These are phyloP conservation scores for Abrus pulchellus DNA, from an alignment of 306 rosid species.

Conservation along the genomic window DNA sequence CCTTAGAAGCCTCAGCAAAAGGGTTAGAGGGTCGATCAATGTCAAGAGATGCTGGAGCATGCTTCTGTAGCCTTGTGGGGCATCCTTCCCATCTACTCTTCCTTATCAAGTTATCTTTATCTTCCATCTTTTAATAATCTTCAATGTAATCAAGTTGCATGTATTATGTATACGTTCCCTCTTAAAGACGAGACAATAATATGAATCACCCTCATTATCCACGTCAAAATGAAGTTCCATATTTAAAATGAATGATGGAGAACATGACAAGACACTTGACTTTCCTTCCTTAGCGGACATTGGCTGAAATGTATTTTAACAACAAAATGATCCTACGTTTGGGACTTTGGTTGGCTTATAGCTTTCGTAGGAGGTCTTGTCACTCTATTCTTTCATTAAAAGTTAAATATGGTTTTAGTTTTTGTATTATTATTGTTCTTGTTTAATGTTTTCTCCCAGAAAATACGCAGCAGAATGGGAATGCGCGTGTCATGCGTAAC, in stretches of 20 bases:
- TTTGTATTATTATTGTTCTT: neutral
- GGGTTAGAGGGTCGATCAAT: conserved; percentile 51
- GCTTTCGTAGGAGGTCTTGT: conserved; percentile 46
- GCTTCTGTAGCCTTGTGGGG: conserved; percentile 73
- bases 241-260: conserved; percentile 19
- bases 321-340: conserved; percentile 34
- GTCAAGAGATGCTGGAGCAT: conserved; percentile 70
- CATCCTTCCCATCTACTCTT: conserved; percentile 37
- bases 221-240: conserved; percentile 16
- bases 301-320: conserved; percentile 5
- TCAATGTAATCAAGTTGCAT: neutral
- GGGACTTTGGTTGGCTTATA: conserved; percentile 31
- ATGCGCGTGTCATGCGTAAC: neutral
- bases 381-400: conserved; percentile 23
- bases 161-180: too few species aligned
- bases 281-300: too few species aligned
- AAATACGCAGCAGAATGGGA: neutral
- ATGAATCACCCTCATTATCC: neutral
- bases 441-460: conserved; percentile 27
- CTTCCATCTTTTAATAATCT: conserved; percentile 47
- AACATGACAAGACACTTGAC: conserved; percentile 8
- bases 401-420: neutral
- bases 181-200: neutral
- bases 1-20: conserved; percentile 51
- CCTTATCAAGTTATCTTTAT: neutral